Conservation (phyloP, 2,329 filamentous ascomycete genomes). For the Purpureocillium lavendulum region DNA sequence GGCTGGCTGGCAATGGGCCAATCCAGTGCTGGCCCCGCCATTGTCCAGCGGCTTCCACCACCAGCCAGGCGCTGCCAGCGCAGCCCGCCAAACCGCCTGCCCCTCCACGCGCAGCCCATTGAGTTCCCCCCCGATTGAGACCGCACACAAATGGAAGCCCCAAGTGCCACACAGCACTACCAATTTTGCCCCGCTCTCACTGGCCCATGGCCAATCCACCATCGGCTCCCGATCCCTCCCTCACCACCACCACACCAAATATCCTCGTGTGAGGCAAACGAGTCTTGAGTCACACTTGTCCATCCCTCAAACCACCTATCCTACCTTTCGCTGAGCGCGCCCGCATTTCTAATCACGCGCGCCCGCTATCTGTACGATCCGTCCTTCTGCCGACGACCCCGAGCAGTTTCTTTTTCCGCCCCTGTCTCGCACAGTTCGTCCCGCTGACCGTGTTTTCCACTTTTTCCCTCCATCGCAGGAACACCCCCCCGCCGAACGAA, state of each 20-base stretch:
- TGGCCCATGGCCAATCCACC: constrained; percentile 4
- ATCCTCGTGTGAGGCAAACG: constrained; percentile 1
- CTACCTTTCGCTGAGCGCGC: too few species aligned
- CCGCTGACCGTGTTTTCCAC: background rate
- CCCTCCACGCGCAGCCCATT: too few species aligned
- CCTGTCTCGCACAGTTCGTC: constrained; percentile 3
- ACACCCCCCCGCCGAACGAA: constrained; percentile 41
- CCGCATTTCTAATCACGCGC: background rate
- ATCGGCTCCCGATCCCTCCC: constrained; percentile 3
- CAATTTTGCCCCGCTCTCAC: constrained; percentile 9
- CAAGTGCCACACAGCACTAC: constrained; percentile 2
- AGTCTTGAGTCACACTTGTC: background rate
- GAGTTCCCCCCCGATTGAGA: too few species aligned
- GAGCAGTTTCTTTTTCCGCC: constrained; percentile 7
- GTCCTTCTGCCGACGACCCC: background rate
- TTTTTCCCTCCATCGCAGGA: constrained; percentile 14
- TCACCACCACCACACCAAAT: constrained; percentile 3
- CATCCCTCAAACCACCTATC: too few species aligned
- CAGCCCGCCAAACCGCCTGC: too few species aligned
- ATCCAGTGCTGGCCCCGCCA: background rate
- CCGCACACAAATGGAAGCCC: too few species aligned
- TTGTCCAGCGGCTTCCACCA: background rate
- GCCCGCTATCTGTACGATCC: background rate
- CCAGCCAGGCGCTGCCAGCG: background rate
- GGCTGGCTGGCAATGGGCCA: background rate